Evolutionary conservation across 306 rosid genomes (phyloP).

Genomic region (Hippophae gyantsensis): DNA sequence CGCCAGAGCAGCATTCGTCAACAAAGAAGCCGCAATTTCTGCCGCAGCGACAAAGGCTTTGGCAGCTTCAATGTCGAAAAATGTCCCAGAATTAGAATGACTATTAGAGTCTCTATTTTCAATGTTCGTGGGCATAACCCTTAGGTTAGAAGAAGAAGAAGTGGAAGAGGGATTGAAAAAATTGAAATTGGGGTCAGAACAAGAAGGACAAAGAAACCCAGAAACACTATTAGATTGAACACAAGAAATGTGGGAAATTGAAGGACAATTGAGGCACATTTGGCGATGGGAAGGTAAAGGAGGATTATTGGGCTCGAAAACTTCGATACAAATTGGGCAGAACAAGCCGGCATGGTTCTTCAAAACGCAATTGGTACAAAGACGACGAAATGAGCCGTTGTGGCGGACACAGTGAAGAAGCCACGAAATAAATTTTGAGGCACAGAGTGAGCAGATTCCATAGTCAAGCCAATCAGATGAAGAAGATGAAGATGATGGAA

Average conservation of each 20-base stretch:
- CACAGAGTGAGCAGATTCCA: too few species aligned
- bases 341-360: constrained; percentile 42
- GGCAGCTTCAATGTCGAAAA: too few species aligned
- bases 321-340: constrained; percentile 63
- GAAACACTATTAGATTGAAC: constrained; percentile 3
- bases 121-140: too few species aligned
- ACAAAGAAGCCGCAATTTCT: too few species aligned
- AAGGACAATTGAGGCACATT: constrained; percentile 59
- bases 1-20: too few species aligned
- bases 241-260: constrained; percentile 53
- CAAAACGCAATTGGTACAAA: constrained; percentile 71
- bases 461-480: too few species aligned
- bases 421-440: too few species aligned
- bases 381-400: constrained; percentile 24
- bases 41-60: too few species aligned
- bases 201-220: constrained; percentile 41
- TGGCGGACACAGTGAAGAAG: constrained; percentile 40
- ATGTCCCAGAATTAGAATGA: too few species aligned
- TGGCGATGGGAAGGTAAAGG: constrained; percentile 38
- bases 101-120: too few species aligned
- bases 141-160: background rate
- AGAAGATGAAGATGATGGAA: too few species aligned
- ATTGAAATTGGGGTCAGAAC: constrained; percentile 36
- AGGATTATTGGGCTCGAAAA: constrained; percentile 24
- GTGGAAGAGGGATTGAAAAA: constrained; percentile 21